Evolutionary conservation across 768 basidiomycete genomes (phyloP), one percentile per base, ranked within the genome.

Genomic region (Russula sp.): DNA sequence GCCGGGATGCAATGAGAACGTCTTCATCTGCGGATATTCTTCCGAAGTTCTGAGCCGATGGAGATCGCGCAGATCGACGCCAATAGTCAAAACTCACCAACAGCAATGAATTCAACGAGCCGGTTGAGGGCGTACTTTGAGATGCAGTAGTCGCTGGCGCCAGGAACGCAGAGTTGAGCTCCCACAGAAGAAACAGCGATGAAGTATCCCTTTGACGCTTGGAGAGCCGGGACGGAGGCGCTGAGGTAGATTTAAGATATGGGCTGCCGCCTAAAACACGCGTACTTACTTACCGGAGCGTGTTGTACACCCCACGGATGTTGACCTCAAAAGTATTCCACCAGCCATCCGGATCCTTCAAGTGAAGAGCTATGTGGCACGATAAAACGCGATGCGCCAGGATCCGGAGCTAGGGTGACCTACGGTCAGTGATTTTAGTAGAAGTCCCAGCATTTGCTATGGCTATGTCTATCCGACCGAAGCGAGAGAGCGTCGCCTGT

Each of bases 261-360:
- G 8, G 16, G 22, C 13, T 2, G 32, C n/a, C 8, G 32, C n/a
- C 8, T 7, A 13, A 44, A 6, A 27, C 39, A 10, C 27, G 3
- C 2, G 6, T 34, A 6, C 1, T 14, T 16, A 57, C 67, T 27
- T 20, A 70, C 69, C 69, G 70, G 3, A 68, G 66, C 1, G 68
- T 42, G 42, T 70, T 70, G 63, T 59, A 73, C 9, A 63, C 47
- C 1, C 70, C 71, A 0, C 69, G 70, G 10, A 72, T 53, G 57
- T 70, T 72, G 10, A 70, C 68, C 32, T 69, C 69, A 56, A 66
- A 55, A 6, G 60, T 62, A 44, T 67, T 68, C 70, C 69, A 69
- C 69, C 71, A 73, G 52, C 68, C 64, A 4, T 64, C 63, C 10
- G 70, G 62, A 56, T 71, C 68, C 54, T 61, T 63, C 32, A 18